Evolutionary conservation across 306 rosid species (phyloP).

Genomic region (Sphenostylis stenocarpa): DNA sequence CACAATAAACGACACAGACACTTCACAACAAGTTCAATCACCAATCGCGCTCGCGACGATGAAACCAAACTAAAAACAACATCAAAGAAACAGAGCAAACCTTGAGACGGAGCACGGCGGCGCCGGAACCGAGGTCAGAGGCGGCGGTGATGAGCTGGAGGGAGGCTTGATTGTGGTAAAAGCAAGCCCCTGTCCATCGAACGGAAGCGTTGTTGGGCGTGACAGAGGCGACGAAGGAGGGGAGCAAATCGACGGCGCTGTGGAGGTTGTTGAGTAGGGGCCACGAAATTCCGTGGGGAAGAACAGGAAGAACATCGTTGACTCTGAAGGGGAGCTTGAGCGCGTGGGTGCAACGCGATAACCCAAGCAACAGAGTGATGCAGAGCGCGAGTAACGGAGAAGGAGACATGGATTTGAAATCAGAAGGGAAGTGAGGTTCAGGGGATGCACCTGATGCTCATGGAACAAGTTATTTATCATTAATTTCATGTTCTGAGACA

Average conservation of each 20-base stretch:
- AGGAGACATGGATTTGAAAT: slow-evolving; percentile 33
- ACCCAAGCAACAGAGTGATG: slow-evolving; percentile 19
- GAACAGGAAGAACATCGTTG: slow-evolving; percentile 86
- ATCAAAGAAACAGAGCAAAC: slow-evolving; percentile 27
- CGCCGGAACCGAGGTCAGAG: slow-evolving; percentile 35
- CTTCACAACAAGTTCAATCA: not conserved
- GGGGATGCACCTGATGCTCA: no score
- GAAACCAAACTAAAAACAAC: not conserved
- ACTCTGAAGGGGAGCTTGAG: slow-evolving; percentile 69
- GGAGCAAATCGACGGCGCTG: slow-evolving; percentile 91
- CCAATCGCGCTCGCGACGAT: not conserved
- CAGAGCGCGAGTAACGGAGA: slow-evolving; percentile 25
- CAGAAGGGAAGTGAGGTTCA: not conserved
- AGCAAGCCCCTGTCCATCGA: slow-evolving; percentile 90
- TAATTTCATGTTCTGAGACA: no score
- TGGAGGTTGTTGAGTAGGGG: slow-evolving; percentile 87
- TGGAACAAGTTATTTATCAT: no score
- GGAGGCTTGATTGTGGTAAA: slow-evolving; percentile 65
- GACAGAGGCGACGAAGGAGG: slow-evolving; percentile 79
- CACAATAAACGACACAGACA: not conserved
- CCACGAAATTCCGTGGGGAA: slow-evolving; percentile 84
- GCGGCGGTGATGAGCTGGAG: slow-evolving; percentile 56
- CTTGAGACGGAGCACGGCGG: slow-evolving; percentile 69
- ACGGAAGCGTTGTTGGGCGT: slow-evolving; percentile 61
- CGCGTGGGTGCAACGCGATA: slow-evolving; percentile 36